Conservation (phyloP, 352 stramenopile genomes). For the Phytopythium ostracodes region DNA sequence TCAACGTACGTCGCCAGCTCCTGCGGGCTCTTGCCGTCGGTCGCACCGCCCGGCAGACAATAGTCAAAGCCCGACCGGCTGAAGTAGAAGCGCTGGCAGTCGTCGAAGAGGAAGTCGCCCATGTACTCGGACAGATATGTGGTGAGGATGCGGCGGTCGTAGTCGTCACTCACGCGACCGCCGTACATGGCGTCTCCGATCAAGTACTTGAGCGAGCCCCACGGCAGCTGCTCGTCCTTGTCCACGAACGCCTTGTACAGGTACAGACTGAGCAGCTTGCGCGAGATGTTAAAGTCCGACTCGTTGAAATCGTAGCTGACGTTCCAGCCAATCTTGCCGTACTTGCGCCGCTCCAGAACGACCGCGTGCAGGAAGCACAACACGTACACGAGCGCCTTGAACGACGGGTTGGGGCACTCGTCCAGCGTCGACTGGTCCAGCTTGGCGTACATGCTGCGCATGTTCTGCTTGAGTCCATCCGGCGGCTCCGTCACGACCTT, state of each 20-base stretch:
- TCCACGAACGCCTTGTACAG: slow-evolving; percentile 93
- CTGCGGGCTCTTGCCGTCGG: slow-evolving; percentile 8
- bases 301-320: slow-evolving; percentile 98
- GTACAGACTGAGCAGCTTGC: slow-evolving; percentile 90
- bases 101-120: slow-evolving; percentile 96
- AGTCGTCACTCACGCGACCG: slow-evolving; percentile 94
- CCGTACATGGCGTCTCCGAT: slow-evolving; percentile 98
- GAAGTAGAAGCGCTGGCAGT: slow-evolving; percentile 94
- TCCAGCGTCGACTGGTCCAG: slow-evolving; percentile 89
- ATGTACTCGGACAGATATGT: slow-evolving; percentile 95
- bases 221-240: slow-evolving; percentile 91
- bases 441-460: slow-evolving; percentile 91
- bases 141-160: slow-evolving; percentile 93
- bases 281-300: slow-evolving; percentile 93
- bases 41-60: slow-evolving; percentile 48
- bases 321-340: slow-evolving; percentile 97
- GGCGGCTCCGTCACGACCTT: slow-evolving; percentile 96
- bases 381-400: slow-evolving; percentile 93
- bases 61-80: slow-evolving; percentile 93
- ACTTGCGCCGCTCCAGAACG: slow-evolving; percentile 94
- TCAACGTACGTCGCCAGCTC: slow-evolving; percentile 72
- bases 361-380: slow-evolving; percentile 95
- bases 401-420: slow-evolving; percentile 91
- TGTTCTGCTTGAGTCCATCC: slow-evolving; percentile 96
- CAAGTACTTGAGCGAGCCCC: slow-evolving; percentile 93